Evolutionary conservation across 306 rosid species (phyloP).

Genomic region (Vicia villosa): DNA sequence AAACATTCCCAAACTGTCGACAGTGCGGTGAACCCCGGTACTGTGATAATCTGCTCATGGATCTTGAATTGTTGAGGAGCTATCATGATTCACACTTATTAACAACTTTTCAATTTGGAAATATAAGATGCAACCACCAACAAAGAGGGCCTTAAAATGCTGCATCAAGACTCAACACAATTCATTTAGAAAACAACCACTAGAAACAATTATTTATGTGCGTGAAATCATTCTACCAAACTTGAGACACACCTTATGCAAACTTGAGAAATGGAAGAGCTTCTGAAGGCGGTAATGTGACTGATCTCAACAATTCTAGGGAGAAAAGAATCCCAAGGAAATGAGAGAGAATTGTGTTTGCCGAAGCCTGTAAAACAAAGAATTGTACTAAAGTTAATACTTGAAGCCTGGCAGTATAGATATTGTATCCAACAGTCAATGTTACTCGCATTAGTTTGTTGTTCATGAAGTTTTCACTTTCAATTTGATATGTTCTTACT

Average conservation of each 20-base stretch:
- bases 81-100: constrained; percentile 35
- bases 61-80: constrained; percentile 27
- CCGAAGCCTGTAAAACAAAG: constrained; percentile 72
- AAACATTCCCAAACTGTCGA: constrained; percentile 4
- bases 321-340: constrained; percentile 90
- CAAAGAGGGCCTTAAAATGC: constrained; percentile 16
- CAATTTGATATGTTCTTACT: neutral
- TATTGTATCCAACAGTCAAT: constrained; percentile 21
- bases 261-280: constrained; percentile 57
- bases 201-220: constrained; percentile 2
- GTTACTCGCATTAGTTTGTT: neutral
- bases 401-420: constrained; percentile 11
- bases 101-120: constrained; percentile 27
- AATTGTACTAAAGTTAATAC: neutral
- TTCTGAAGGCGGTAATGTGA: constrained; percentile 72
- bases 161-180: constrained; percentile 24
- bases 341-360: constrained; percentile 94
- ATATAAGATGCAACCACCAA: constrained; percentile 29
- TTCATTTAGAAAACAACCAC: constrained; percentile 26
- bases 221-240: constrained; percentile 7
- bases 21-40: constrained; percentile 2
- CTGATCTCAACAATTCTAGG: constrained; percentile 84
- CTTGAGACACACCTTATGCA: constrained; percentile 46
- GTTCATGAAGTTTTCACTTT: neutral
- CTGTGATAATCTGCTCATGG: constrained; percentile 13